Evolutionary conservation across 495 filamentous ascomycete species (phyloP), one percentile per base, ranked within the genome.

Genomic region (Chaetomidium leptoderma): DNA sequence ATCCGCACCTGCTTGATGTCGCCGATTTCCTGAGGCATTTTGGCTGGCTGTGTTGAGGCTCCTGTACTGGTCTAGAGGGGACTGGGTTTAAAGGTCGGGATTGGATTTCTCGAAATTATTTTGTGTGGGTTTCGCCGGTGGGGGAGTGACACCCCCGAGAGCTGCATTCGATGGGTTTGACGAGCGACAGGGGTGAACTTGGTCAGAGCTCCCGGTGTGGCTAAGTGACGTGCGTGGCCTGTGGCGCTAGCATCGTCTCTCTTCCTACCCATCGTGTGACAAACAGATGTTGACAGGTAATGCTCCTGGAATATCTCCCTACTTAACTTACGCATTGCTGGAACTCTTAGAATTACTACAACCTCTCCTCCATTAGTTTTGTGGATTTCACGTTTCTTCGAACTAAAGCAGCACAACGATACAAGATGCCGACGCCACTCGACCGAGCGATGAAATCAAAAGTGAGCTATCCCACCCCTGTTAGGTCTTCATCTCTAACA

Each of bases 21-120:
- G 71, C 86, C 88, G 76, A 97, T 86, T 91, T 97, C 92, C 70
- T 85, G 83, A 86, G 93, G 93, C 93, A 99, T 99, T 73, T 81
- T 84, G 76, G 63, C 75, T 68, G 57, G 65, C 69, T 71, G 55
- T 69, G 60, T 53, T 63, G 68, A 56, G 59, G 60, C 65, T 62
- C 64, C 61, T 60, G 62, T 57, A 53, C 51, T 51, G 62, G 57
- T 70, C 48, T 42, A 53, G 59, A 60, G 53, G 52, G 64, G 61
- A 60, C 56, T 69, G 56, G 59, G 63, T 64, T 57, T 60, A n/a
- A 52, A 61, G 53, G 53, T 59, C 64, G 52, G 58, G 61, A 55
- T 43, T 61, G 61, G 58, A 70, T 68, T 69, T 71, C 39, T 58
- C 44, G n/a, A 66, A 69, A 69, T 65, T 63, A 65, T 60, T 69